phyloP scores from a whole-genome alignment of 2,329 filamentous ascomycete species.

The Ophiostoma sp. region DNA sequence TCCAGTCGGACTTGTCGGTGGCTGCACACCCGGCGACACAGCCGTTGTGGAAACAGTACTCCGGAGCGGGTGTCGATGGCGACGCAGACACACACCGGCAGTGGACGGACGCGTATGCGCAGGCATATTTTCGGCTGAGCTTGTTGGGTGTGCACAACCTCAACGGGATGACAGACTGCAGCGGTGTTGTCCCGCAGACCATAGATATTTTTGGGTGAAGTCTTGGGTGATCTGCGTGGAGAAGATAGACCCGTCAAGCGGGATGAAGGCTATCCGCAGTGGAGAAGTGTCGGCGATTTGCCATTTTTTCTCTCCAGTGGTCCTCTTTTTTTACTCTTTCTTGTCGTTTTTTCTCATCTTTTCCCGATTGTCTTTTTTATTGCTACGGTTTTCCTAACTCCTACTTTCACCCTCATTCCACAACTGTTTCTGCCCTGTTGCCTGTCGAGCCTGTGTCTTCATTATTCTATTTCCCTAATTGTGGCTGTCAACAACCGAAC shows the following conservation, averaged over 20 bases:
- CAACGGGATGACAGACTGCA: conserved; percentile 51
- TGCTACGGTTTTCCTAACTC: background rate
- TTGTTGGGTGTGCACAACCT: conserved; percentile 53
- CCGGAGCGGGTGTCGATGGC: conserved; percentile 24
- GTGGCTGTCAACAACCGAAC: no score
- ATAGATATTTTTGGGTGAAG: background rate
- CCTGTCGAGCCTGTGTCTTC: background rate
- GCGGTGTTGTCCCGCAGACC: conserved; percentile 41
- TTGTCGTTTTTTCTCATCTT: background rate
- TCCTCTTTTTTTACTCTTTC: background rate
- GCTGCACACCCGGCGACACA: conserved; percentile 36
- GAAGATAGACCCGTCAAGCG: no score
- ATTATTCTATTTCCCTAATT: no score
- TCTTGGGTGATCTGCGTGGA: background rate
- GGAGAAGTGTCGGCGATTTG: no score
- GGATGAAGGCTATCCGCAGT: no score
- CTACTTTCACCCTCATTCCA: background rate
- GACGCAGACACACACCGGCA: conserved; percentile 31
- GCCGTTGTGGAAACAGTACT: conserved; percentile 37
- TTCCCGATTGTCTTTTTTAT: background rate
- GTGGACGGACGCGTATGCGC: conserved; percentile 43
- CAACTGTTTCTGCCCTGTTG: background rate
- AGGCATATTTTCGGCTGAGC: conserved; percentile 50
- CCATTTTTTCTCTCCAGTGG: no score
- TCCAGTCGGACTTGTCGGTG: conserved; percentile 40